Evolutionary conservation across 2,329 filamentous ascomycete species (phyloP).

Genomic region (Alternaria metachromatica): DNA sequence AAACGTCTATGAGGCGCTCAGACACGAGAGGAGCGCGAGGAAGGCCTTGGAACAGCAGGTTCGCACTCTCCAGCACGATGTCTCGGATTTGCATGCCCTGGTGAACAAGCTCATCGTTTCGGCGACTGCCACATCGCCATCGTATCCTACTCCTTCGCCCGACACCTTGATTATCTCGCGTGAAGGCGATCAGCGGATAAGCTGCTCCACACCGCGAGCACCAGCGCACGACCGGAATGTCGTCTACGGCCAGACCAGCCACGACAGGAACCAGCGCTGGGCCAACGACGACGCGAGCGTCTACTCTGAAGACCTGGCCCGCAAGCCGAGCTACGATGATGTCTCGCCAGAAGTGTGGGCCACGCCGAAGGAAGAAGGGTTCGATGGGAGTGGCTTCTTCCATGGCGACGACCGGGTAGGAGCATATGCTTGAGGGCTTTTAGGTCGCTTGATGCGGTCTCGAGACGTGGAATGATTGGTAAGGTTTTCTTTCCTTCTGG

Average conservation of each 20-base stretch:
- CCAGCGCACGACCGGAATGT: slow-evolving; percentile 3
- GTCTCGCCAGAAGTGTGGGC: slow-evolving; percentile 42
- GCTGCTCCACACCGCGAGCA: slow-evolving; percentile 33
- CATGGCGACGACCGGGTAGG: not conserved
- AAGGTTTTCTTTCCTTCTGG: not conserved
- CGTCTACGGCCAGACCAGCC: not conserved
- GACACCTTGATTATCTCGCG: slow-evolving; percentile 32
- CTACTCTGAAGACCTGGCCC: slow-evolving; percentile 15
- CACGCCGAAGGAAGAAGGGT: slow-evolving; percentile 48
- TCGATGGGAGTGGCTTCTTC: slow-evolving; percentile 33
- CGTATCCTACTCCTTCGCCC: slow-evolving; percentile 45
- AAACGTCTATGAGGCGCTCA: slow-evolving; percentile 34
- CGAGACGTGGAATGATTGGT: not conserved
- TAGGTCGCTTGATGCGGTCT: not conserved
- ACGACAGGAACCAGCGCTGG: not conserved
- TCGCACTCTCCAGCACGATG: slow-evolving; percentile 37
- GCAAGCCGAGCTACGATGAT: slow-evolving; percentile 27
- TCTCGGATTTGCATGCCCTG: slow-evolving; percentile 39
- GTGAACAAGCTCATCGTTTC: slow-evolving; percentile 36
- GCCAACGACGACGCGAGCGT: slow-evolving; percentile 13
- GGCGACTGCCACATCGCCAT: slow-evolving; percentile 21
- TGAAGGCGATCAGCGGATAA: slow-evolving; percentile 30
- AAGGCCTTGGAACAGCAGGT: slow-evolving; percentile 45
- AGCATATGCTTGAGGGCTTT: slow-evolving; percentile 4
- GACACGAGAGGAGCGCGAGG: slow-evolving; percentile 41